Evolutionary conservation across 2,329 filamentous ascomycete species (phyloP), one percentile per base, ranked within the genome.

Genomic region (Coniella lustricola): DNA sequence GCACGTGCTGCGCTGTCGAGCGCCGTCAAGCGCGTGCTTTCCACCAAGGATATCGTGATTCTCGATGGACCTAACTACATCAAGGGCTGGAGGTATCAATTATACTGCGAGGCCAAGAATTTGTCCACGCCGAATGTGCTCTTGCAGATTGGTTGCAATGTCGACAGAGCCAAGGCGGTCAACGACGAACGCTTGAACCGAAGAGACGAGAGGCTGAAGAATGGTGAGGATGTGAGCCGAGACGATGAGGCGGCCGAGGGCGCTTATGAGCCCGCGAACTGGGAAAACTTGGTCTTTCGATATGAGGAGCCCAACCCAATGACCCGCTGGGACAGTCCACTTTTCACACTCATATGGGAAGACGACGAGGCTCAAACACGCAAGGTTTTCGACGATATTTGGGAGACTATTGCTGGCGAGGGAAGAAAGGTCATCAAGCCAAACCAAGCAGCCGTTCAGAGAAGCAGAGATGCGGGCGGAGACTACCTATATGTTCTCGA

Each of bases 261-360:
- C 33, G 62, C 75, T 0, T 82, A 82, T 54, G 70, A 72, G 37
- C 68, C 67, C 1, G 69, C 64, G 14, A 84, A 87, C 61, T 88
- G 87, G 73, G 85, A 90, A 55, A 89, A 90, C 57, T 74, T 90
- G 10, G 79, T 89, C 31, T 91, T 88, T 62, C 75, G 87, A 47
- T 90, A 90, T 62, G 87, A 94, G 65, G 87, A 94, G 66, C 87
- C 88, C 13, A 93, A 91, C 62, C 79, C 83, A 18, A 90, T 91
- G 85, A 84, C 78, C 2, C 72, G 87, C 37, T 94, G 88, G 88
- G 87, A 94, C 63, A 85, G 83, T 47, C 87, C 88, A 1, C 74
- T 93, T 2, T 93, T 91, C 66, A 85, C 85, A 3, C 74, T 93
- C 0, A 75, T 88, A 10, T 87, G 84, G 74, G 83, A 90, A 38